These are phyloP conservation scores for Termitomyces sp. DNA, from an alignment of 768 basidiomycete genomes.

Conservation along the genomic window DNA sequence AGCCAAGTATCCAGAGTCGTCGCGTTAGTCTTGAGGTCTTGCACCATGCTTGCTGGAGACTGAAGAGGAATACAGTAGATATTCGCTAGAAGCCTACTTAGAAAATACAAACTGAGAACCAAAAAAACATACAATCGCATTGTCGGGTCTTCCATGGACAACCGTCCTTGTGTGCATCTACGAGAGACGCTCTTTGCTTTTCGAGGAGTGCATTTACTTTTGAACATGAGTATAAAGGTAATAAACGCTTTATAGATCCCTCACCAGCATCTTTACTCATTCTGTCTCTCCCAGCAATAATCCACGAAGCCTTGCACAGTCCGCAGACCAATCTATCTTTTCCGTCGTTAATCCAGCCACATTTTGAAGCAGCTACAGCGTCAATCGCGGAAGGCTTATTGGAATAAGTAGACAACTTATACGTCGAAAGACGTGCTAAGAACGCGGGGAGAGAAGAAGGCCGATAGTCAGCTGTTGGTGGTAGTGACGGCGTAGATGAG, in stretches of 20 bases:
- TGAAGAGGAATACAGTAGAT: constrained; percentile 75
- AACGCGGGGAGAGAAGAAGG: constrained; percentile 77
- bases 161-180: constrained; percentile 71
- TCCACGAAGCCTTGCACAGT: constrained; percentile 70
- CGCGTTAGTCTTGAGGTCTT: constrained; percentile 55
- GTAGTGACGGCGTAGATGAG: constrained; percentile 24
- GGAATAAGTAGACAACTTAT: constrained; percentile 73
- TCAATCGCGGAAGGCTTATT: constrained; percentile 73
- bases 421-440: constrained; percentile 68
- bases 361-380: constrained; percentile 75
- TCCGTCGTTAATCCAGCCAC: constrained; percentile 81
- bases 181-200: constrained; percentile 62
- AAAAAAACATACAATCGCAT: constrained; percentile 58
- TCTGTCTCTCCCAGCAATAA: constrained; percentile 63
- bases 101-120: neutral
- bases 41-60: constrained; percentile 57
- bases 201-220: constrained; percentile 67
- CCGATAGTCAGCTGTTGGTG: constrained; percentile 50
- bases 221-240: neutral
- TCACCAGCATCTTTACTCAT: constrained; percentile 75
- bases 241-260: constrained; percentile 27
- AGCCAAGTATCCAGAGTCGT: constrained; percentile 46
- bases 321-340: constrained; percentile 76
- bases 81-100: constrained; percentile 35
- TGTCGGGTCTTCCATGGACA: constrained; percentile 83